Evolutionary conservation across 768 basidiomycete genomes (phyloP).

Genomic region (Suillus clintonianus): DNA sequence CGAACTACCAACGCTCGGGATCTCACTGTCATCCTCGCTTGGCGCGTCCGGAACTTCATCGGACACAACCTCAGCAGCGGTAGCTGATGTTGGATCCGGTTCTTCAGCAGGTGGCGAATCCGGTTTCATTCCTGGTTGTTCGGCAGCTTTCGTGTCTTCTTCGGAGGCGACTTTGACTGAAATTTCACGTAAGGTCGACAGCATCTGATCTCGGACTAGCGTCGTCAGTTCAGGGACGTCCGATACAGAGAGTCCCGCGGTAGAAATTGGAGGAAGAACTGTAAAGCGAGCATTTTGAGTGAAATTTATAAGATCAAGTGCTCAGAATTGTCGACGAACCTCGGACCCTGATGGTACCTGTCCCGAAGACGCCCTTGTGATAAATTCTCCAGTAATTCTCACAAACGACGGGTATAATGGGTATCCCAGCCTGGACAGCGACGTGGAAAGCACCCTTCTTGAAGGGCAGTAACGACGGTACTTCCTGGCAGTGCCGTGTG

Average conservation of each 20-base stretch:
- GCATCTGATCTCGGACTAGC: slow-evolving; percentile 78
- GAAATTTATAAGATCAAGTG: neutral
- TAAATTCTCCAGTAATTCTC: slow-evolving; percentile 95
- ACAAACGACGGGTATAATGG: slow-evolving; percentile 87
- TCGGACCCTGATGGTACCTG: slow-evolving; percentile 77
- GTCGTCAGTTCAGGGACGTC: slow-evolving; percentile 71
- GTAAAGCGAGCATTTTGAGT: slow-evolving; percentile 11
- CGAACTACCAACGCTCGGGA: slow-evolving; percentile 24
- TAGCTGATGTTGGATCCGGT: neutral
- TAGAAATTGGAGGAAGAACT: slow-evolving; percentile 93
- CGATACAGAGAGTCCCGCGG: slow-evolving; percentile 63
- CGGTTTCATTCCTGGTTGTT: slow-evolving; percentile 22
- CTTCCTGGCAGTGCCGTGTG: slow-evolving; percentile 73
- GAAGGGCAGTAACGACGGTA: slow-evolving; percentile 76
- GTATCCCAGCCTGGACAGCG: slow-evolving; percentile 87
- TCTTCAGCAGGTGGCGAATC: slow-evolving; percentile 15
- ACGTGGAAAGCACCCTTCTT: slow-evolving; percentile 99
- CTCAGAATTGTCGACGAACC: slow-evolving; percentile 40
- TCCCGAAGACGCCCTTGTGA: slow-evolving; percentile 71
- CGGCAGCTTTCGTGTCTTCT: slow-evolving; percentile 14
- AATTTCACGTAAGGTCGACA: slow-evolving; percentile 74
- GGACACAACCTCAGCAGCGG: slow-evolving; percentile 34
- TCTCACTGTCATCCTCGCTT: slow-evolving; percentile 26
- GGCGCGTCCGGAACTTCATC: slow-evolving; percentile 22
- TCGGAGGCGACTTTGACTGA: slow-evolving; percentile 52